Conservation (phyloP, 176 grass and related monocot genomes). For the Carex pumila region DNA sequence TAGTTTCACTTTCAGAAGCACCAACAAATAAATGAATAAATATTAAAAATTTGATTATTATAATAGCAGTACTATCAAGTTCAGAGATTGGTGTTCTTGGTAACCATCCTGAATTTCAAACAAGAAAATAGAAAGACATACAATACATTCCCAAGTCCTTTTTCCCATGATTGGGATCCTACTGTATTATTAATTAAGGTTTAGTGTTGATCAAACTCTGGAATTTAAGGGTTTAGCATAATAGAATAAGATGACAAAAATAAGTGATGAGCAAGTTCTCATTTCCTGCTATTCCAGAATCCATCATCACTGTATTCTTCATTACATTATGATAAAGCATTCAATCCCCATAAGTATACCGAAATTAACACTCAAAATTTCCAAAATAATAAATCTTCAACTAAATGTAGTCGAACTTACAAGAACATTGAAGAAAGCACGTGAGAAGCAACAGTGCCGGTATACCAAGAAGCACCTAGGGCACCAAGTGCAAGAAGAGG, state of each 20-base stretch:
- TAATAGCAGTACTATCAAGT: neutral
- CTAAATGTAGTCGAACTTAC: slow-evolving; percentile 19
- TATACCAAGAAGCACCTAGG: slow-evolving; percentile 46
- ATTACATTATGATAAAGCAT: neutral
- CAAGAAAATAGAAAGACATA: neutral
- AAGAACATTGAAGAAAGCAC: neutral
- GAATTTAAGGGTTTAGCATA: neutral
- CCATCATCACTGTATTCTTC: neutral
- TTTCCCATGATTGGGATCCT: neutral
- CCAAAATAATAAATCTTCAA: slow-evolving; percentile 11
- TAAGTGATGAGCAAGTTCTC: neutral
- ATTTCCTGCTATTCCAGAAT: neutral
- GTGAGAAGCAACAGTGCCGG: slow-evolving; percentile 34
- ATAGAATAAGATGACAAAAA: neutral
- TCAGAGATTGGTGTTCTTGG: neutral
- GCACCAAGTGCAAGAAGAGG: slow-evolving; percentile 53
- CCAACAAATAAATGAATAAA: neutral
- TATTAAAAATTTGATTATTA: neutral
- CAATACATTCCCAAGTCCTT: neutral
- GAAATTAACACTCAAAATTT: neutral
- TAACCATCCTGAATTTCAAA: neutral
- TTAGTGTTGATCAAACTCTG: neutral
- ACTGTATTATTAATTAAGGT: neutral
- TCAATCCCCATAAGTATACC: neutral
- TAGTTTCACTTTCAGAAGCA: neutral